Evolutionary conservation across 1,139 yeast species (phyloP).

Genomic region (Suhomyces taliae): DNA sequence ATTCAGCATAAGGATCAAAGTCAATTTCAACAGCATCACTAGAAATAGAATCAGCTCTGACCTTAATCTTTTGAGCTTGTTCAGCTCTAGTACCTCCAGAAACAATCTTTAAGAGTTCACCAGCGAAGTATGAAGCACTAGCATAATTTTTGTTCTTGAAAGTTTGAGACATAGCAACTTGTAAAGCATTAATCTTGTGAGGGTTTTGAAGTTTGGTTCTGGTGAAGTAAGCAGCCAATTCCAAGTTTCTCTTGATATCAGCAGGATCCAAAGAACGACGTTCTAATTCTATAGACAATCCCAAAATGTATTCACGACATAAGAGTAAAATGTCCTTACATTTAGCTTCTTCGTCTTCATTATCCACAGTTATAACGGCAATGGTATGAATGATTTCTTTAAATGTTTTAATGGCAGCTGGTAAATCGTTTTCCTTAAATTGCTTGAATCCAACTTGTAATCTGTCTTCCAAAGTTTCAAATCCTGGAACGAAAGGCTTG

Average conservation of each 20-base stretch:
- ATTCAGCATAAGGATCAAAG: constrained; percentile 89
- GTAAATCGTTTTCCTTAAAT: constrained; percentile 82
- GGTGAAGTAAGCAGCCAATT: constrained; percentile 94
- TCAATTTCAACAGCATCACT: constrained; percentile 87
- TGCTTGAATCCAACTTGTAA: constrained; percentile 76
- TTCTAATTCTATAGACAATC: constrained; percentile 83
- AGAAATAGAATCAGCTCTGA: constrained; percentile 75
- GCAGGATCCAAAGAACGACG: constrained; percentile 76
- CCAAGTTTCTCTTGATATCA: constrained; percentile 82
- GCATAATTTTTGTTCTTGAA: constrained; percentile 86
- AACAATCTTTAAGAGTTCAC: constrained; percentile 69
- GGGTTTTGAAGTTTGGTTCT: constrained; percentile 77
- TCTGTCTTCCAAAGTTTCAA: constrained; percentile 61
- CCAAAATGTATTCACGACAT: constrained; percentile 89
- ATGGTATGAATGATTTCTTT: constrained; percentile 77
- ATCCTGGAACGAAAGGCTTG: constrained; percentile 76
- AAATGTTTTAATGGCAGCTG: constrained; percentile 76
- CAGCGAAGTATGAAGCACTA: constrained; percentile 88
- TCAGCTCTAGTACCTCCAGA: constrained; percentile 81
- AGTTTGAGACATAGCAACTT: constrained; percentile 92
- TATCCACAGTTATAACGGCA: constrained; percentile 68
- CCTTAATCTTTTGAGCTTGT: constrained; percentile 80
- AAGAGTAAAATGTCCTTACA: constrained; percentile 70
- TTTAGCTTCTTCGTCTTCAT: constrained; percentile 72
- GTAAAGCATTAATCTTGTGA: constrained; percentile 84